Percentiles rank a stretch among this genome's conserved stretches.
Conservation (phyloP, 129 eudicot species). For the Helichrysum umbraculigerum region DNA sequence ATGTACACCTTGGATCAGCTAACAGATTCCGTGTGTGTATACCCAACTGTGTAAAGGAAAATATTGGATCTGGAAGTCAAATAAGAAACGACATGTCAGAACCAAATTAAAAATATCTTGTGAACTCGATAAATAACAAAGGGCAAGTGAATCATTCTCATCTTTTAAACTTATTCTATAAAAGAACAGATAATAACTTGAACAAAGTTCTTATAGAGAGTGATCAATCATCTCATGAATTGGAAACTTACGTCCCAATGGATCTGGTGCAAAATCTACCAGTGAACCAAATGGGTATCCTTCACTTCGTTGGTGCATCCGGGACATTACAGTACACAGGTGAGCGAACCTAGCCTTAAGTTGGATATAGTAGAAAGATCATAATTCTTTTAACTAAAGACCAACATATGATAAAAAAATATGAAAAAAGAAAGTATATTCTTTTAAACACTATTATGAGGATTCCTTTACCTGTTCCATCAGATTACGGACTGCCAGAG, state of each 20-base stretch:
- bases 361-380: background rate
- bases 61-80: slow-evolving; percentile 70
- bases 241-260: slow-evolving; percentile 84
- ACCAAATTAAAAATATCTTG: background rate
- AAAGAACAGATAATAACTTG: background rate
- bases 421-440: background rate
- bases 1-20: slow-evolving; percentile 86
- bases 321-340: slow-evolving; percentile 92
- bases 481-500: slow-evolving; percentile 93
- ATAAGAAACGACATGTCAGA: background rate
- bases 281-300: slow-evolving; percentile 99
- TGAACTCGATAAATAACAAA: background rate
- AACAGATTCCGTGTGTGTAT: slow-evolving; percentile 84
- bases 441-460: background rate
- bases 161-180: background rate
- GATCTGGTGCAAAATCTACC: slow-evolving; percentile 97
- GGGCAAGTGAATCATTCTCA: background rate
- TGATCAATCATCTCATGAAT: background rate
- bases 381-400: background rate
- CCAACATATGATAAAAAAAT: no score
- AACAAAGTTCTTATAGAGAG: background rate
- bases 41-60: slow-evolving; percentile 86
- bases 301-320: slow-evolving; percentile 95
- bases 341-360: slow-evolving; percentile 96
- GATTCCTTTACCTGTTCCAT: slow-evolving; percentile 80